These are phyloP conservation scores for Euphorbia celastroides DNA, from an alignment of 441 rosid species.

Conservation along the genomic window DNA sequence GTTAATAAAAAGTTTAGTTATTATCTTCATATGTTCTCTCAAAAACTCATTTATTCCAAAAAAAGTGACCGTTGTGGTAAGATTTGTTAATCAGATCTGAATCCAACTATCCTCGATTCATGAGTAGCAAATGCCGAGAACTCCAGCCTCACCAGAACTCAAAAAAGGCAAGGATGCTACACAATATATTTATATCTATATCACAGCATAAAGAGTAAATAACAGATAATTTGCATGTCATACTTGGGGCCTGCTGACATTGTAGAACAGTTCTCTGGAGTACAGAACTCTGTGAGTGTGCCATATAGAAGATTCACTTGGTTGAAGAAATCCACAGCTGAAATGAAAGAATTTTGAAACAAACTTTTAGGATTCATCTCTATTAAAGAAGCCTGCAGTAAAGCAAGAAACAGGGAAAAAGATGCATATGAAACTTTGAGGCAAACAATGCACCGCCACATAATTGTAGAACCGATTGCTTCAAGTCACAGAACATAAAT, in stretches of 20 bases:
- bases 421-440: not conserved
- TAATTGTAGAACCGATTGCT: constrained; percentile 1
- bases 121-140: not conserved
- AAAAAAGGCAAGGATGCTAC: constrained; percentile 3
- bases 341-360: constrained; percentile 27
- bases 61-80: not conserved
- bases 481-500: not conserved
- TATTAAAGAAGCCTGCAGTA: not conserved
- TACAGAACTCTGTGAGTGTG: constrained; percentile 95
- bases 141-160: not conserved
- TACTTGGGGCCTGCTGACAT: constrained; percentile 99
- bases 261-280: constrained; percentile 94
- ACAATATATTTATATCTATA: not conserved
- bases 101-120: not conserved
- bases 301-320: constrained; percentile 99
- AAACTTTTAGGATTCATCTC: constrained; percentile 13
- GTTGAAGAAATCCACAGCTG: constrained; percentile 99
- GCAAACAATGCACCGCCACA: constrained; percentile 3
- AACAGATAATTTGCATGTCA: constrained; percentile 21
- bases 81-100: not conserved
- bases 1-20: not conserved
- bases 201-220: not conserved
- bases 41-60: not conserved
- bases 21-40: not conserved
- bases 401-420: not conserved